Base-by-base conservation (phyloP, 2,329 filamentous ascomycete genomes). In the Trichoderma gracile region DNA sequence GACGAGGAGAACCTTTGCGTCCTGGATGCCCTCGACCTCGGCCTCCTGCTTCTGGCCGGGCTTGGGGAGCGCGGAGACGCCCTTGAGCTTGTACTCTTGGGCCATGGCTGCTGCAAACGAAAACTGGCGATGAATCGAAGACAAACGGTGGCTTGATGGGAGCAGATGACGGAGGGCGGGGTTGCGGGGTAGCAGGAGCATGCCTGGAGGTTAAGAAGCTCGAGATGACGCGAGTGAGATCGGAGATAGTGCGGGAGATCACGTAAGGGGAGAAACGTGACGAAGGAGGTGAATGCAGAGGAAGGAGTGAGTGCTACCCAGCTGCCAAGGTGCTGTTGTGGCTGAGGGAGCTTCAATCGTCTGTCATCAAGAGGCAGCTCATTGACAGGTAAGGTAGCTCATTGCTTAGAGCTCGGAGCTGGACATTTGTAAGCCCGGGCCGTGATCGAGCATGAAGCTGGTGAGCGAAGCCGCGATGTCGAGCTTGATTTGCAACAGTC, bases 21-120 rank as follows among this genome's bases (percentile, higher is more conserved):
- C 88, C 64, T 94, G 88, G 49, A 99, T 82, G 21, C 94, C 95
- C 71, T 98, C 94, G 5, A 99, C 89, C 72, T 97, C 93, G 15
- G 86, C 90, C 77, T 98, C 93, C 68, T 89, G 84, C 81, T 97
- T 98, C 70, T 95, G 89, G 21, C 92, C 89, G 33, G 89, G 87
- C 75, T 89, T 85, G 68, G 98, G 81, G 63, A 97, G 82, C 70
- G 89, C 89, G 53, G 84, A 83, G 67, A 97, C 79, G 73, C 85
- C 90, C 77, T 95, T 96, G 73, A 97, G 85, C 74, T 86, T 88
- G 75, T 84, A 89, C 71, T 87, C 83, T 63, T 83, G 78, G 42
- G 75, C 78, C 84, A 86, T 86, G 69, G 74, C 74, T 40, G 55
- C 72, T 70, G 4, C 33, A 38, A 73, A 70, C 15, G 72, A 72